Percentiles rank a stretch among this genome's conserved stretches.
These are phyloP conservation scores for Scheffersomyces illinoinensis DNA, from an alignment of 1,139 yeast genomes.

Conservation along the genomic window DNA sequence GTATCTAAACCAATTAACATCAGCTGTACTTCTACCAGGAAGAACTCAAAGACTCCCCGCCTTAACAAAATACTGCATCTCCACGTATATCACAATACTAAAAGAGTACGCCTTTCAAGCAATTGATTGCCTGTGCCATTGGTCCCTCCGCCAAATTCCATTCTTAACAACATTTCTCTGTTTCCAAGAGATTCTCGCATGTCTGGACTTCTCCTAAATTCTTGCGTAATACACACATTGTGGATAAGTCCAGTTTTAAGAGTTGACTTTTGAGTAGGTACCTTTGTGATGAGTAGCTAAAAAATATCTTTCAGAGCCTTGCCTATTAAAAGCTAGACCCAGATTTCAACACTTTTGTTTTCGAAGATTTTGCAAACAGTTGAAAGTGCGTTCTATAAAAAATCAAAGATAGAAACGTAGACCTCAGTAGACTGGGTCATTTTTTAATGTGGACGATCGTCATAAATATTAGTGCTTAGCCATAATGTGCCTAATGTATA, in stretches of 20 bases:
- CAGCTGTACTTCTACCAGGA: conserved; percentile 17
- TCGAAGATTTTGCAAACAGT: conserved; percentile 5
- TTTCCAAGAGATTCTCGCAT: conserved; percentile 17
- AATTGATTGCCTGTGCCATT: conserved; percentile 9
- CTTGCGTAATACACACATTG: conserved; percentile 14
- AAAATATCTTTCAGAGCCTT: conserved; percentile 5
- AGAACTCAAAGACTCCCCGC: conserved; percentile 9
- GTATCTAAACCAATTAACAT: conserved; percentile 13
- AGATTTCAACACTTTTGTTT: conserved; percentile 8
- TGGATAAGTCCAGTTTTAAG: conserved; percentile 8
- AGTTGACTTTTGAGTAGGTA: conserved; percentile 9
- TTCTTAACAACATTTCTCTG: conserved; percentile 11
- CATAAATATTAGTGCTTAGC: conserved; percentile 64
- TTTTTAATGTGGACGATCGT: conserved; percentile 27
- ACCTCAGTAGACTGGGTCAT: conserved; percentile 12
- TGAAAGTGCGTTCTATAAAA: conserved; percentile 6
- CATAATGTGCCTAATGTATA: conserved; percentile 53
- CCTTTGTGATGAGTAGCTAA: conserved; percentile 12
- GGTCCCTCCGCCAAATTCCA: conserved; percentile 15
- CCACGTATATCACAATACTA: conserved; percentile 17
- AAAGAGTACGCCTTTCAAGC: conserved; percentile 12
- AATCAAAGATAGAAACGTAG: conserved; percentile 6
- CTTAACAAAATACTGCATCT: conserved; percentile 11
- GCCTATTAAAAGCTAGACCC: conserved; percentile 8
- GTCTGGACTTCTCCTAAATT: conserved; percentile 16